Evolutionary conservation across 352 stramenopile species (phyloP), one percentile per base, ranked within the genome.

Genomic region (Pythium diclinum): DNA sequence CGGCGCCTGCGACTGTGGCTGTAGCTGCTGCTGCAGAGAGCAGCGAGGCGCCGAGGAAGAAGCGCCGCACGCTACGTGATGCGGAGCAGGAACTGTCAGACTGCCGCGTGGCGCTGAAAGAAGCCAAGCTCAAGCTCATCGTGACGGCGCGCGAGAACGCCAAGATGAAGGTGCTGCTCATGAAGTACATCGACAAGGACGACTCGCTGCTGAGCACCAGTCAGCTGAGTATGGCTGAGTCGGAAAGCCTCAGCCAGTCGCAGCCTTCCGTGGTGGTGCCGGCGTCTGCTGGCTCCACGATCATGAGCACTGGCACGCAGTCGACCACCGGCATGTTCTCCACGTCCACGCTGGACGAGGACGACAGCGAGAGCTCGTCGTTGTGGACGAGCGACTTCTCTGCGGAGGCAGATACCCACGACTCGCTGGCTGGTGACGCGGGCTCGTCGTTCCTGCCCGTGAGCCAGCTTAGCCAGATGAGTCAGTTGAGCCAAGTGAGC

Each of bases 151-250:
- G 84, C 21, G 86, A 95, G 63, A 93, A 93, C 62, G 86, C 86
- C 56, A 91, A 92, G 71, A 92, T 93, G 78, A 91, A 90, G 62
- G 85, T 93, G 61, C 51, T 93, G 58, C 72, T 95, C 25, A 85
- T 91, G 80, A 90, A 88, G 54, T 93, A 95, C 74, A 91, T 95
- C 49, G 81, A 95, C 21, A 89, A 88, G 56, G 86, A 93, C 63
- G 80, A 93, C 59, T 90, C 83, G 60, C 69, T 95, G 30, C 56
- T 92, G 53, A 83, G 79, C 64, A 82, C 81, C 54, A 92, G 83
- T 46, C 86, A 94, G 68, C 62, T 94, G 57, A 92, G 80, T 59
- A 73, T 80, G 53, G 61, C 42, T 33, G 77, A 62, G 21, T 62
- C 60, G 17, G 46, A 67, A 55, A 56, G 36, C 11, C 17, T 30